These are phyloP conservation scores for Sanchytrium tribonematis DNA, from an alignment of 371 early-diverging fungal genomes.

Conservation along the genomic window DNA sequence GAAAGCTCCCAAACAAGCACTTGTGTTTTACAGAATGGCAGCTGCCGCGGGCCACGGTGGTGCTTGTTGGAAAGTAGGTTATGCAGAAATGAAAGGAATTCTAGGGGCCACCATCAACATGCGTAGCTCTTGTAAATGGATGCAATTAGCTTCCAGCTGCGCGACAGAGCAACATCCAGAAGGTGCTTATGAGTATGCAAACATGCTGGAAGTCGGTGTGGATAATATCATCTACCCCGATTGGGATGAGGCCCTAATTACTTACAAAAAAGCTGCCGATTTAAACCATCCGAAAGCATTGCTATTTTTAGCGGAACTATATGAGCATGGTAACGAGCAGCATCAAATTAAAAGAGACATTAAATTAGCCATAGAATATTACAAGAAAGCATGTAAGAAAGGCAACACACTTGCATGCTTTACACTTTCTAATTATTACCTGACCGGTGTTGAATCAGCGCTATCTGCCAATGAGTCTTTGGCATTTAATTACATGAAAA, in stretches of 20 bases:
- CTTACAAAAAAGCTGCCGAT: not conserved
- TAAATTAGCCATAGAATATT: not conserved
- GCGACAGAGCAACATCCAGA: not conserved
- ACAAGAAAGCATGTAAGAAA: not conserved
- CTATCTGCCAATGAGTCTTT: not conserved
- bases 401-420: not conserved
- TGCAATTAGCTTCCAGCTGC: not conserved
- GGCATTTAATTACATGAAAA: constrained; percentile 1
- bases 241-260: not conserved
- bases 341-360: not conserved
- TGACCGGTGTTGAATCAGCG: not conserved
- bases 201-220: not conserved
- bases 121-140: not conserved
- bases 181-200: not conserved
- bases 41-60: not conserved
- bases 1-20: not conserved
- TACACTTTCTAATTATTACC: not conserved
- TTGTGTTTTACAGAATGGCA: not conserved
- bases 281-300: not conserved
- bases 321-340: not conserved
- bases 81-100: not conserved
- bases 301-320: not conserved
- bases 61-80: not conserved
- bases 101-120: not conserved
- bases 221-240: not conserved